Evolutionary conservation across 768 basidiomycete genomes (phyloP).

Genomic region (Phylloporus arenicola): DNA sequence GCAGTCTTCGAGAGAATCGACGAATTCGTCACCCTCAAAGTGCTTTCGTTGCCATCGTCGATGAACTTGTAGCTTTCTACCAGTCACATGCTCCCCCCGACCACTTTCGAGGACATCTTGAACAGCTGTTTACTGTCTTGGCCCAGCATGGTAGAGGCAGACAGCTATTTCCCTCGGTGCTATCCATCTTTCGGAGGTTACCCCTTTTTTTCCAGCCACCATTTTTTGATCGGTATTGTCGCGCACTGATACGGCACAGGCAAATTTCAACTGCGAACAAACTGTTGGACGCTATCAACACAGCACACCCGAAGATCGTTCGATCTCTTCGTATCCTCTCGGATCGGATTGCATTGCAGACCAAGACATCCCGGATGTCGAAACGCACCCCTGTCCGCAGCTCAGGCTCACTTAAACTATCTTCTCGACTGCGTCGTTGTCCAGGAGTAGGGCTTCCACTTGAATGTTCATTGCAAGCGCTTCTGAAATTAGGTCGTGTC

Average conservation of each 20-base stretch:
- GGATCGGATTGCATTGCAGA: slow-evolving; percentile 4
- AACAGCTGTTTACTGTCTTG: slow-evolving; percentile 38
- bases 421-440: slow-evolving; percentile 13
- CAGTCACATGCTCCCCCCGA: slow-evolving; percentile 27
- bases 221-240: slow-evolving; percentile 35
- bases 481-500: slow-evolving; percentile 33
- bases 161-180: slow-evolving; percentile 36
- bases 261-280: slow-evolving; percentile 34
- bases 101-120: slow-evolving; percentile 41
- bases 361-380: slow-evolving; percentile 7
- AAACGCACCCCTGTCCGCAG: slow-evolving; percentile 5
- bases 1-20: slow-evolving; percentile 33
- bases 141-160: slow-evolving; percentile 36
- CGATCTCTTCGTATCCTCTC: slow-evolving; percentile 6
- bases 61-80: slow-evolving; percentile 37
- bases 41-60: slow-evolving; percentile 31
- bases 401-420: slow-evolving; percentile 10
- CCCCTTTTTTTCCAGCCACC: slow-evolving; percentile 37
- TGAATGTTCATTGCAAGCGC: slow-evolving; percentile 17
- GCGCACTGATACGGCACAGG: slow-evolving; percentile 37
- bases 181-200: slow-evolving; percentile 31
- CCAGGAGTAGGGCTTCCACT: slow-evolving; percentile 5
- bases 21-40: slow-evolving; percentile 25
- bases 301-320: slow-evolving; percentile 9
- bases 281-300: slow-evolving; percentile 23